Conservation (phyloP, 108 stramenopile genomes). For the Skeletonema marinoi region DNA sequence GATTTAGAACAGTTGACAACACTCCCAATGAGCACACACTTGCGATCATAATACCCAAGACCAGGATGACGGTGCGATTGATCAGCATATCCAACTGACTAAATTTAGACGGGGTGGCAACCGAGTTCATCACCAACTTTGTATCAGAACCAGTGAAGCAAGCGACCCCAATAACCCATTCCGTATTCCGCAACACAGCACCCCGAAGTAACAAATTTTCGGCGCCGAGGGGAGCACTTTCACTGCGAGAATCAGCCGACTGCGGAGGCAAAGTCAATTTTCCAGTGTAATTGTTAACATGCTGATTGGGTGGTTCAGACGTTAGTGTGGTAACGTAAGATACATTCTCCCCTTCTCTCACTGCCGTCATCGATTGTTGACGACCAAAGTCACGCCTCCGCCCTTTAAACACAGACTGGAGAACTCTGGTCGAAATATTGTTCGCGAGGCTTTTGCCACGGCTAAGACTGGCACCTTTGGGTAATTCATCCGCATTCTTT, state of each 20-base stretch:
- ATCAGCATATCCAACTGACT: slow-evolving; percentile 87
- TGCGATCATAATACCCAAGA: slow-evolving; percentile 83
- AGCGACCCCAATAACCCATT: slow-evolving; percentile 94
- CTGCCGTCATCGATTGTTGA: not conserved
- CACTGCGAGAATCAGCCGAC: slow-evolving; percentile 39
- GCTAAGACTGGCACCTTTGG: not conserved
- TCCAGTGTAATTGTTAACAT: slow-evolving; percentile 91
- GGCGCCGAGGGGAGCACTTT: slow-evolving; percentile 78
- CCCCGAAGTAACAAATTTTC: slow-evolving; percentile 93
- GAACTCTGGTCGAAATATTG: not conserved
- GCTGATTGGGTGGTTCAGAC: slow-evolving; percentile 89
- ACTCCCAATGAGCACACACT: slow-evolving; percentile 58
- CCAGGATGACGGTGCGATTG: slow-evolving; percentile 77
- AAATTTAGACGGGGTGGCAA: slow-evolving; percentile 92
- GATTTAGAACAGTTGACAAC: slow-evolving; percentile 35
- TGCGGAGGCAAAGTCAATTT: slow-evolving; percentile 71
- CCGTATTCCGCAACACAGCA: slow-evolving; percentile 93
- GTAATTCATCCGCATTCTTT: slow-evolving; percentile 49
- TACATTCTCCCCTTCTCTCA: slow-evolving; percentile 10
- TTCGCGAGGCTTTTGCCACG: not conserved
- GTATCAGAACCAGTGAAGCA: slow-evolving; percentile 96
- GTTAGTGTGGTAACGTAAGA: slow-evolving; percentile 64
- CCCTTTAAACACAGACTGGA: slow-evolving; percentile 7
- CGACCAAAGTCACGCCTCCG: not conserved
- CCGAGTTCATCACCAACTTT: slow-evolving; percentile 91